Evolutionary conservation across 495 filamentous ascomycete species (phyloP).

Genomic region (Trichoderma gamsii): DNA sequence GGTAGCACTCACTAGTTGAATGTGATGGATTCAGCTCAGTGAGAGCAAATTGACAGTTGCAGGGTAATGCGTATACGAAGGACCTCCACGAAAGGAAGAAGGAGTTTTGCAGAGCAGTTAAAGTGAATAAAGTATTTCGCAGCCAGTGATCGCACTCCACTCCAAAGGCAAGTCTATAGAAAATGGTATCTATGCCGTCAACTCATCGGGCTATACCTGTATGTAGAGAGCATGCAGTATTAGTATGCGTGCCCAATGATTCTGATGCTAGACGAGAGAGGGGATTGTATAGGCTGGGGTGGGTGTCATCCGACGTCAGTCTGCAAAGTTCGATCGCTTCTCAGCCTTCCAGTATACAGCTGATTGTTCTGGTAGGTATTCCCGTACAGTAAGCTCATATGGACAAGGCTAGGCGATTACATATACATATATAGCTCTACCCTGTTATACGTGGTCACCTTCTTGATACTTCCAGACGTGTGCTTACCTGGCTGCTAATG

Average conservation of each 20-base stretch:
- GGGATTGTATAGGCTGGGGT: background rate
- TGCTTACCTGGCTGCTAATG: background rate
- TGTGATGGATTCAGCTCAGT: background rate
- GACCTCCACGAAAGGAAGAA: too few relatives aligned
- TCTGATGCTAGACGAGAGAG: background rate
- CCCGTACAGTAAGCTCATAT: background rate
- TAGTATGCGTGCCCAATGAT: background rate
- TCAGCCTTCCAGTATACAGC: background rate
- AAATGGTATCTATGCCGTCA: background rate
- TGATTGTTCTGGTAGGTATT: too few relatives aligned
- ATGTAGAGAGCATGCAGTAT: background rate
- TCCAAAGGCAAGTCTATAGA: background rate
- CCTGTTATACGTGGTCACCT: background rate
- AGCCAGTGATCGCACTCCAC: background rate
- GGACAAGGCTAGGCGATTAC: background rate
- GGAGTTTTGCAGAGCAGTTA: background rate
- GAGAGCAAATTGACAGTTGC: background rate
- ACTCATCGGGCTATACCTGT: background rate
- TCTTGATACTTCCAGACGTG: background rate
- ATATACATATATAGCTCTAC: background rate
- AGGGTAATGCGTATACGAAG: background rate
- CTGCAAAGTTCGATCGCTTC: background rate
- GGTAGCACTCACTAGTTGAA: background rate
- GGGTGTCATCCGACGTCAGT: conserved; percentile 9
- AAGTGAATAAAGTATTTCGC: background rate